Base-by-base conservation (phyloP, 1,284 basidiomycete genomes). In the Tylopilus sp. region DNA sequence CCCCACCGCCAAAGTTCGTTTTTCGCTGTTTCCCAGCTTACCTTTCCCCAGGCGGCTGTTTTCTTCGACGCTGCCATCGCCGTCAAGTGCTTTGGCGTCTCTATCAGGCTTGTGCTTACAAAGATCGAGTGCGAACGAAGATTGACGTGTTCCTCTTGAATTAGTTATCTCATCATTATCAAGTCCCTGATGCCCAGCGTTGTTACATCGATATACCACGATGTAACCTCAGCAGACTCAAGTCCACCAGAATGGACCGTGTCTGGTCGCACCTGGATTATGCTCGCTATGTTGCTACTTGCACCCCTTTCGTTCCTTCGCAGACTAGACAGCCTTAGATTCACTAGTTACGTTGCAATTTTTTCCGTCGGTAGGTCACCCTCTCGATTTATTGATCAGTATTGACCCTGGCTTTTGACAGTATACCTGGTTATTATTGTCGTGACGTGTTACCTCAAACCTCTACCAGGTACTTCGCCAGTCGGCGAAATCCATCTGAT, bases 41-140 rank as follows among this genome's bases (percentile, higher is more conserved):
- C 94, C 0, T 96, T 92, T 61, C 92, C 92, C 16, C 77, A 74
- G 31, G 88, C 87, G 0, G 87, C 89, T 0, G 75, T 91, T 46
- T 89, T 91, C 66, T 93, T 96, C 59, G 92, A 99, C 69, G 80
- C 86, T 3, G 95, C 96, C 7, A 97, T 99, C 59, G 95, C 94
- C 2, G 86, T 89, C 67, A 97, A 97, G 67, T 97, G 93, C 68
- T 96, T 96, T 65, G 97, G 97, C 28, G 97, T 99, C 8, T 94
- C 91, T 31, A 89, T 97, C 58, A 96, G 92, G 75, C 91, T 69
- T 44, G 77, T 41, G 15, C 23, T 7, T 16, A 23, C 34, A 26
- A 18, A 28, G 39, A 40, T 18, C 18, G 28, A 33, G 15, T 12
- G 6, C 4, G 8, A 41, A 25, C 4, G 15, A 28, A 29, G 10